Evolutionary conservation across 805 yeast species (phyloP), one percentile per base, ranked within the genome.

Genomic region (Candida easanensis): DNA sequence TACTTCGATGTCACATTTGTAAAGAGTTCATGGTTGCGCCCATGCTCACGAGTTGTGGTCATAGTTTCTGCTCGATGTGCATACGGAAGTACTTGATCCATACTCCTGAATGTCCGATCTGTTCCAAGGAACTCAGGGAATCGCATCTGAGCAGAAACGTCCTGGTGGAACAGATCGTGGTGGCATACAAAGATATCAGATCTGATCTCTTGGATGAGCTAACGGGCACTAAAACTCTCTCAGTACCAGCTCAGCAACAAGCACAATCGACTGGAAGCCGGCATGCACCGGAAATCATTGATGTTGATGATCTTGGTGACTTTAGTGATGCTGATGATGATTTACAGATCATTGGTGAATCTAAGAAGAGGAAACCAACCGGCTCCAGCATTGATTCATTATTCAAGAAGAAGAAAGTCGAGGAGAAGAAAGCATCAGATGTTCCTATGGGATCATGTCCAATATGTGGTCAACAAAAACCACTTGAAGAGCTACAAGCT

Each of bases 41-140:
- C 1, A 87, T 88, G 28, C 65, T 84, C 33, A 86, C 97, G 1
- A 75, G 83, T 2, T 90, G 98, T 67, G 83, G 86, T 28, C 97
- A 90, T 61, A 82, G 90, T 1, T 90, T 88, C 61, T 90, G 98
- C 63, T 87, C 96, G 0, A 71, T 81, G 13, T 90, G 98, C 61
- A 85, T 90, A 22, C 70, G 96, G 45, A 77, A 84, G 48, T 79
- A 83, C 49, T 64, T 90, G 31, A 66, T 79, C n/a, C 63, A 63
- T 30, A 77, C 75, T 23, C 73, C 76, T 16, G 67, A 73, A 45
- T 90, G 97, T 57, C 97, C 97, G 0, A 64, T 86, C 39, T 90
- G 97, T 61, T 73, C 82, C 19, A 70, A 75, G 20, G 86, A 82
- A 52, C 76, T 82, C 23, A 76, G 80, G 56, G 90, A 86, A 48